Evolutionary conservation across 2,329 filamentous ascomycete genomes (phyloP).

Genomic region (Beauveria rudraprayagi): DNA sequence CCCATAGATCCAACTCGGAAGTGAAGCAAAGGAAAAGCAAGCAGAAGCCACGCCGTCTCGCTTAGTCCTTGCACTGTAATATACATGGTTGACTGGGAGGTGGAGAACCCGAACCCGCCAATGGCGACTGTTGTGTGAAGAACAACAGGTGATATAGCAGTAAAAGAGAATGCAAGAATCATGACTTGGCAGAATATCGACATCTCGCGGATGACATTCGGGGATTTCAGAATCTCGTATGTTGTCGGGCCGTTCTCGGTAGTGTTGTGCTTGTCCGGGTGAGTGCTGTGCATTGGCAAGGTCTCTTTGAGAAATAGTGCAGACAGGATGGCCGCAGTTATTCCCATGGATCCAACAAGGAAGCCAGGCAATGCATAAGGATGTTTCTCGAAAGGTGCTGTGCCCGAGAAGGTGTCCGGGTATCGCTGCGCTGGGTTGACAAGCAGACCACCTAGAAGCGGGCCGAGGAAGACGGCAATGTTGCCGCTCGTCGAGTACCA

Average conservation of each 20-base stretch:
- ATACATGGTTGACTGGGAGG: constrained; percentile 56
- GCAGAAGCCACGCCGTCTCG: constrained; percentile 63
- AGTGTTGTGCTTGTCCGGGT: not conserved
- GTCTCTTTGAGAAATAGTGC: constrained; percentile 57
- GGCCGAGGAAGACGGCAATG: constrained; percentile 64
- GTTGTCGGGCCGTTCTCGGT: not conserved
- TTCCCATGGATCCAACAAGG: constrained; percentile 45
- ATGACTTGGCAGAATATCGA: not conserved
- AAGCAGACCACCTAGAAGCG: constrained; percentile 61
- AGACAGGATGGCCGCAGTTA: constrained; percentile 42
- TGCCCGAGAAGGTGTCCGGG: constrained; percentile 37
- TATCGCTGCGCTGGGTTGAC: constrained; percentile 60
- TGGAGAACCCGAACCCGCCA: constrained; percentile 58
- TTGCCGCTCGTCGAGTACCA: constrained; percentile 39
- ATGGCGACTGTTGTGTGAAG: constrained; percentile 53
- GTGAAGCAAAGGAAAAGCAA: constrained; percentile 63
- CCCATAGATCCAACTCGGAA: constrained; percentile 56
- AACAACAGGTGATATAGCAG: constrained; percentile 60
- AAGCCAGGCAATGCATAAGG: constrained; percentile 49
- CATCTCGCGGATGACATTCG: not conserved
- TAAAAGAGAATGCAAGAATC: constrained; percentile 50
- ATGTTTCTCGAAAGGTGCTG: constrained; percentile 38
- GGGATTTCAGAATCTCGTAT: not conserved
- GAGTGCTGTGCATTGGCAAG: not conserved
- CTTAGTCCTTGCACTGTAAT: constrained; percentile 55